Base-by-base conservation (phyloP, 228 moss, liverwort and hornwort species). In the Sphagnum magellanicum region DNA sequence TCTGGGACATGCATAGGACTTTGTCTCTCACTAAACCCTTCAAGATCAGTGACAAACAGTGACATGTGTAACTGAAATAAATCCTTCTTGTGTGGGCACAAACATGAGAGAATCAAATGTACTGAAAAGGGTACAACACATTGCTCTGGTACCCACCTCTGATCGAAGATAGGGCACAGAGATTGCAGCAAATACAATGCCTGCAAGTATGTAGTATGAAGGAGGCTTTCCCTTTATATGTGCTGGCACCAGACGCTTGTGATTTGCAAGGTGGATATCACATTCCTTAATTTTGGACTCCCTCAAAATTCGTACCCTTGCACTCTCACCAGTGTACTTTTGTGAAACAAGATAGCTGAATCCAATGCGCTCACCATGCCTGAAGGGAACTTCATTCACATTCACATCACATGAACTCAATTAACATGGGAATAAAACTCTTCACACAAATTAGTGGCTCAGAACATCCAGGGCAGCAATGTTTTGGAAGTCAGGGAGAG, bases 301-400 rank as follows among this genome's bases (percentile, higher is more conserved):
- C 59, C 85, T 76, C 13, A 86, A 64, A 50, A 86, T 86, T 72
- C 77, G 78, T 59, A 86, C 72, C 64, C 65, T 73, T 0, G 85
- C 85, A 47, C 72, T 79, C 69, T 86, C 85, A n/a, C 85, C 79
- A 4, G 82, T 86, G 61, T 86, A 86, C 68, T 86, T 86, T 57
- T 86, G 85, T 12, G 85, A 86, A 60, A 86, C 85, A 51, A 86
- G 81, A 59, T 86, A 86, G 65, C 82, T 86, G 64, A 86, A 86
- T 47, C 85, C 81, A 59, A 86, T 86, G 60, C 85, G 81, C 69
- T 85, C 85, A 69, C 85, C 85, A 68, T 81, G 85, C 79, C 82
- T 81, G 70, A 86, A 86, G 58, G 85, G 85, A 68, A 86, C 85
- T 86, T 79, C 77, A 74, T 12, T 55, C 55, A 55, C 55, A 55